These are phyloP conservation scores for Leptographium procerum DNA, from an alignment of 2,329 filamentous ascomycete species.

Conservation along the genomic window DNA sequence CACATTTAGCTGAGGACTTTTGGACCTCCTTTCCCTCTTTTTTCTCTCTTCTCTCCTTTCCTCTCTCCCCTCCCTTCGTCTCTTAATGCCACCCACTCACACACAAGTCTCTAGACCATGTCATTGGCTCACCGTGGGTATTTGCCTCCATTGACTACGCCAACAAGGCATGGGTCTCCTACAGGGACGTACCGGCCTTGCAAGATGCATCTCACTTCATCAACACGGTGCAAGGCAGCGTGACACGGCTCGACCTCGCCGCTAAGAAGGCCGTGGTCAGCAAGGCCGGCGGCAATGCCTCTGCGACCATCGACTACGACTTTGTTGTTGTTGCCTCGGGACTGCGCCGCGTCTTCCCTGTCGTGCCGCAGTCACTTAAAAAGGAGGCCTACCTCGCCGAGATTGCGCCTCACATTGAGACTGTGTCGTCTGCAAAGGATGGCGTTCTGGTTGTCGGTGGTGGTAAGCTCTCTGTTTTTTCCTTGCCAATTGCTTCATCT, in stretches of 20 bases:
- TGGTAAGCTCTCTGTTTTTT: constrained; percentile 18
- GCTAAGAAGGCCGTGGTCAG: constrained; percentile 48
- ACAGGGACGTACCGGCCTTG: constrained; percentile 54
- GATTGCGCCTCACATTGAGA: constrained; percentile 45
- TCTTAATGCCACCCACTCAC: not conserved
- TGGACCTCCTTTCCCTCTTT: no score
- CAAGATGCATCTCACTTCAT: constrained; percentile 45
- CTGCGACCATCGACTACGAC: constrained; percentile 47
- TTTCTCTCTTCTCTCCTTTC: no score
- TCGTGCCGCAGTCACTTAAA: constrained; percentile 55
- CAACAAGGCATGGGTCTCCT: constrained; percentile 59
- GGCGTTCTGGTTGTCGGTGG: constrained; percentile 66
- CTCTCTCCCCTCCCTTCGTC: not conserved
- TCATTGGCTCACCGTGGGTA: constrained; percentile 65
- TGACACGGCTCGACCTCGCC: constrained; percentile 47
- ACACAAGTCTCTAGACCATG: constrained; percentile 42
- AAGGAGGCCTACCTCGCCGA: constrained; percentile 54
- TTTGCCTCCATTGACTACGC: constrained; percentile 53
- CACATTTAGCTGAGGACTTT: not conserved
- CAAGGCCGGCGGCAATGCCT: constrained; percentile 29
- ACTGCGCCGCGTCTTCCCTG: constrained; percentile 57
- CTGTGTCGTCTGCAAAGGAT: constrained; percentile 37
- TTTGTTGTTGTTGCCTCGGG: constrained; percentile 66
- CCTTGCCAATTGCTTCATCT: constrained; percentile 7
- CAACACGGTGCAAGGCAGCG: constrained; percentile 53